Evolutionary conservation across 495 filamentous ascomycete species (phyloP).

Genomic region (Penicilliopsis zonata): DNA sequence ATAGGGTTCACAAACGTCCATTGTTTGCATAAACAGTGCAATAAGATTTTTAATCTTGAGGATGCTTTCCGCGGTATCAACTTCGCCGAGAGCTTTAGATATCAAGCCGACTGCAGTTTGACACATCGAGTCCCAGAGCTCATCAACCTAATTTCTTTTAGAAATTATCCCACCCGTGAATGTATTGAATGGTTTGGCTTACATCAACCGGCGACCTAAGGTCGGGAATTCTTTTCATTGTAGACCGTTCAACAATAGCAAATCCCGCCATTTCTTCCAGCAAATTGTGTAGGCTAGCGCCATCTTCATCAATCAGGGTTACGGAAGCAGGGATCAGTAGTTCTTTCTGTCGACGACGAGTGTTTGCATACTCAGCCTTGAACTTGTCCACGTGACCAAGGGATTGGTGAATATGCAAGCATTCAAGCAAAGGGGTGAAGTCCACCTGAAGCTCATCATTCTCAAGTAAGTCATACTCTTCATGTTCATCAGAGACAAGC

Average conservation of each 20-base stretch:
- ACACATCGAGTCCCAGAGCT: conserved; percentile 98
- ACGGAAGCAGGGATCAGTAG: conserved; percentile 65
- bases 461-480: conserved; percentile 88
- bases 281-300: conserved; percentile 67
- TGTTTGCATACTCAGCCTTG: conserved; percentile 77
- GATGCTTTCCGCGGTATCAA: conserved; percentile 73
- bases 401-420: conserved; percentile 91
- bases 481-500: conserved; percentile 83
- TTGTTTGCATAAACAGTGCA: conserved; percentile 92
- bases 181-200: neutral
- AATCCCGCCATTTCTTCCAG: conserved; percentile 92
- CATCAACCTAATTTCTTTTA: conserved; percentile 56
- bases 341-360: conserved; percentile 83
- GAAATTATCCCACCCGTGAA: conserved; percentile 2
- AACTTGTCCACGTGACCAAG: conserved; percentile 88
- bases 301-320: conserved; percentile 59
- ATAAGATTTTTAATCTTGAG: conserved; percentile 87
- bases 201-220: conserved; percentile 79
- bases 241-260: conserved; percentile 89
- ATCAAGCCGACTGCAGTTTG: conserved; percentile 73
- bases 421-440: conserved; percentile 91
- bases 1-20: conserved; percentile 52
- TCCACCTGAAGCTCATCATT: conserved; percentile 91
- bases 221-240: conserved; percentile 73
- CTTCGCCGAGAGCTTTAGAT: conserved; percentile 57